A percentile compares a stretch with the other conserved stretches of the same genome.
Conservation (phyloP, 352 stramenopile species). For the Globisporangium abappressorium region DNA sequence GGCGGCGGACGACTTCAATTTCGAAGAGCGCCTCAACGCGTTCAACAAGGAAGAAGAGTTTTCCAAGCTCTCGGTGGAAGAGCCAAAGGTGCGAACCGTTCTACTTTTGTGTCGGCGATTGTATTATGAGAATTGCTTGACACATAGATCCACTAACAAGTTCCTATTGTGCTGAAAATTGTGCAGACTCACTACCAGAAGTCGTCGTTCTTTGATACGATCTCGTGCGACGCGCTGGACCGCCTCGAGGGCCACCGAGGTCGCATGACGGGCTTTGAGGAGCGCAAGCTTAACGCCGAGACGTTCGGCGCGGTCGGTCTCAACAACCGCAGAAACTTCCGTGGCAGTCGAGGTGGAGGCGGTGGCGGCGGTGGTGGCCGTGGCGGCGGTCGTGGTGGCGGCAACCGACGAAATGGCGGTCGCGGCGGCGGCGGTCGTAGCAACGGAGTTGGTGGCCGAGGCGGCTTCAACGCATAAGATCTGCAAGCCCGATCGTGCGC, state of each 20-base stretch:
- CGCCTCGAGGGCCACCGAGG: conserved; percentile 67
- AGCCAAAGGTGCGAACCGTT: conserved; percentile 29
- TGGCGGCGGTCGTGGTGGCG: conserved; percentile 27
- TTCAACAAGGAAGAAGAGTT: conserved; percentile 85
- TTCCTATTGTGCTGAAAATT: not conserved
- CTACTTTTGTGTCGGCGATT: not conserved
- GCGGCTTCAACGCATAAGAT: conserved; percentile 4
- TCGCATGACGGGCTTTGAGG: conserved; percentile 66
- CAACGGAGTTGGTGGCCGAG: conserved; percentile 24
- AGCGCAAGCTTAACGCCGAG: conserved; percentile 88
- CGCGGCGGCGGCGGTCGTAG: conserved; percentile 27
- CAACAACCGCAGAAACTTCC: conserved; percentile 82
- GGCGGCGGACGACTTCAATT: conserved; percentile 59
- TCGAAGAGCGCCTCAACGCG: conserved; percentile 53
- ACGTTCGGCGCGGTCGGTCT: conserved; percentile 85
- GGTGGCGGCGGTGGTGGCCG: conserved; percentile 28
- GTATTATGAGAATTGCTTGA: not conserved
- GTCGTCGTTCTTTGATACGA: conserved; percentile 89
- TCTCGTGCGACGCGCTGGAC: conserved; percentile 86
- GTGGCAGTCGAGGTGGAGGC: conserved; percentile 49
- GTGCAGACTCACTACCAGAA: conserved; percentile 79
- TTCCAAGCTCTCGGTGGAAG: conserved; percentile 55
- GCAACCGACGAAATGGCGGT: conserved; percentile 17
- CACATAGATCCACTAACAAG: not conserved
- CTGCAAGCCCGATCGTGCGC: not conserved